Percentiles rank a stretch among this genome's conserved stretches.
Conservation (phyloP, 2,329 filamentous ascomycete species). For the Arthrocladium fulminans region DNA sequence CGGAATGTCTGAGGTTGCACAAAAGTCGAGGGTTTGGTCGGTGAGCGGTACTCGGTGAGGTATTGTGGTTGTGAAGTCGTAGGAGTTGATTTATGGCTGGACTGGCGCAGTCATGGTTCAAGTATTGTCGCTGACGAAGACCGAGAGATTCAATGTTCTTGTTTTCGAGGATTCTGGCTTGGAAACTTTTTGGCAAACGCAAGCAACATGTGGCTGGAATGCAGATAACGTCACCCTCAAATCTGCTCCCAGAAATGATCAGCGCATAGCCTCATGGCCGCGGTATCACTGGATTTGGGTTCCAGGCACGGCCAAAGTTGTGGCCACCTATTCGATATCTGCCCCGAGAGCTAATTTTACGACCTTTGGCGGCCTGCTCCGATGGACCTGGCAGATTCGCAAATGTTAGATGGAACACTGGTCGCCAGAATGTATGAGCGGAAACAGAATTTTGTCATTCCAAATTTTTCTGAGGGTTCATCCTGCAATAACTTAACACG, state of each 20-base stretch:
- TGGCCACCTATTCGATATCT: too few relatives aligned
- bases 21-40: too few relatives aligned
- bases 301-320: neutral
- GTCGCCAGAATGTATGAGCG: neutral
- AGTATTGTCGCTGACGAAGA: neutral
- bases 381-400: too few relatives aligned
- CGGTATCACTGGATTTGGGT: neutral
- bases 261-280: neutral
- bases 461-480: neutral
- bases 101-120: neutral
- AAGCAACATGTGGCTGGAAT: conserved; percentile 8
- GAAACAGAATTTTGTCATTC: neutral
- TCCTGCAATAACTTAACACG: neutral
- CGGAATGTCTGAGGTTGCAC: too few relatives aligned
- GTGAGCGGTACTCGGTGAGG: neutral
- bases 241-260: neutral
- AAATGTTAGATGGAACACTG: neutral
- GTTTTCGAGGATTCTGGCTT: neutral
- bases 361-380: neutral
- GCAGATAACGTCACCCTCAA: conserved; percentile 4
- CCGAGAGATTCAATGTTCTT: neutral
- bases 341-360: too few relatives aligned
- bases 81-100: neutral
- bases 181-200: conserved; percentile 1
- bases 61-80: neutral